A percentile compares a stretch with the other conserved stretches of the same genome.
phyloP scores from a whole-genome alignment of 148 eudicot species.

The Limonium bicolor region DNA sequence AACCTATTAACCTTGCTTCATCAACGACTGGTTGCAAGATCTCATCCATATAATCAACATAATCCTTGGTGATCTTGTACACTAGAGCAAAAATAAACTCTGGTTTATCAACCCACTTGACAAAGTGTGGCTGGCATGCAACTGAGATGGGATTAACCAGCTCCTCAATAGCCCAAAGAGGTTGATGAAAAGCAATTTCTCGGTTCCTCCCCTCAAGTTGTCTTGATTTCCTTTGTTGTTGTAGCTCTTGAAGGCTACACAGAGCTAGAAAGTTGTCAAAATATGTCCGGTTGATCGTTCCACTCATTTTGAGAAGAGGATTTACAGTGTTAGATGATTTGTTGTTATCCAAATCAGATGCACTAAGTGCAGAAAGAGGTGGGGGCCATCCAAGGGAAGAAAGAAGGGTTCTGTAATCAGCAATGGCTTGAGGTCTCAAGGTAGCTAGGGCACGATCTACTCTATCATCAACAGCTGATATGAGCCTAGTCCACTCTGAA shows the following conservation, averaged over 20 bases:
- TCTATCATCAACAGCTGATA: conserved; percentile 86
- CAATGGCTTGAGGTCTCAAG: conserved; percentile 87
- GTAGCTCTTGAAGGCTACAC: conserved; percentile 73
- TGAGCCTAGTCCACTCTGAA: conserved; percentile 71
- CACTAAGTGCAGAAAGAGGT: conserved; percentile 42
- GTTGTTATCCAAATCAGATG: conserved; percentile 27
- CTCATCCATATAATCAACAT: conserved; percentile 82
- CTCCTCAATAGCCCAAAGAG: conserved; percentile 96
- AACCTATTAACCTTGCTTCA: conserved; percentile 87
- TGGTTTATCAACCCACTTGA: conserved; percentile 80
- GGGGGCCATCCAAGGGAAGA: conserved; percentile 94
- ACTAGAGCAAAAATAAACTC: conserved; percentile 88
- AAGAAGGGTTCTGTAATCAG: conserved; percentile 80
- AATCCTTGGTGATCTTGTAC: conserved; percentile 70
- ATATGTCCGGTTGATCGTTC: conserved; percentile 63
- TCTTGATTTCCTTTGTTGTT: conserved; percentile 63
- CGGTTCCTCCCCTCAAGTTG: conserved; percentile 57
- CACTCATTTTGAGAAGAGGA: conserved; percentile 67
- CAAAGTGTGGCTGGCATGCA: conserved; percentile 69
- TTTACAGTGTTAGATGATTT: conserved; percentile 35
- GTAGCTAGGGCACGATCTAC: conserved; percentile 75
- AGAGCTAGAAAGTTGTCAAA: conserved; percentile 71
- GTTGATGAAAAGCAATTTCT: conserved; percentile 45
- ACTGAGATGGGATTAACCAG: conserved; percentile 69
- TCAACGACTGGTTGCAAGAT: conserved; percentile 88